Conservation (phyloP, 768 basidiomycete genomes). For the Leccinum pellstonianum region DNA sequence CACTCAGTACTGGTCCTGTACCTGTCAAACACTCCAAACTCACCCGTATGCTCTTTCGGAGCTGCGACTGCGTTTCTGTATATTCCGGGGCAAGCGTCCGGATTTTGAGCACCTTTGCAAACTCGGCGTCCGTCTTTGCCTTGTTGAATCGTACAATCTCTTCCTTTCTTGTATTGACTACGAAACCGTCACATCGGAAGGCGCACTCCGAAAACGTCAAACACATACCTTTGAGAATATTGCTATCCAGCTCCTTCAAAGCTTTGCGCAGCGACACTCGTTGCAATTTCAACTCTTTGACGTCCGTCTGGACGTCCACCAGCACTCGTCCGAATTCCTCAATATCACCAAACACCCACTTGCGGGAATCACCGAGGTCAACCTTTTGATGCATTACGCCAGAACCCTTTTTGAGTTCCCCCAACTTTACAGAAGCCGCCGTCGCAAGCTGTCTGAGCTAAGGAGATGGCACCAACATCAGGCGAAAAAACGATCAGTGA, state of each 20-base stretch:
- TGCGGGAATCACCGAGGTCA: slow-evolving; percentile 47
- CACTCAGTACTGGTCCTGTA: slow-evolving; percentile 6
- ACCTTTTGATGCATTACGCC: slow-evolving; percentile 39
- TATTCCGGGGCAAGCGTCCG: slow-evolving; percentile 89
- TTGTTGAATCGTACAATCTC: slow-evolving; percentile 79
- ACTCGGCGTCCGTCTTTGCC: slow-evolving; percentile 76
- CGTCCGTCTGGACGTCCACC: slow-evolving; percentile 45
- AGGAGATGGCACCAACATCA: background rate
- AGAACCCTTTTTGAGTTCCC: slow-evolving; percentile 36
- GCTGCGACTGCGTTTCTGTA: slow-evolving; percentile 73
- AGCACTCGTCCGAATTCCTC: slow-evolving; percentile 44
- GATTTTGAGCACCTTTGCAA: slow-evolving; percentile 69
- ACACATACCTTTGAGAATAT: slow-evolving; percentile 62
- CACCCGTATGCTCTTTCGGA: slow-evolving; percentile 73
- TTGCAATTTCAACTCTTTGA: slow-evolving; percentile 46
- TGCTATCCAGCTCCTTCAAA: slow-evolving; percentile 59
- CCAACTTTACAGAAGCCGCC: slow-evolving; percentile 36
- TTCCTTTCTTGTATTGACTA: slow-evolving; percentile 80
- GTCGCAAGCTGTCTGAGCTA: slow-evolving; percentile 49
- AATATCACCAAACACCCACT: slow-evolving; percentile 57
- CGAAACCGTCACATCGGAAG: slow-evolving; percentile 1
- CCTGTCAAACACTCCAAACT: slow-evolving; percentile 22
- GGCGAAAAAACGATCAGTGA: background rate
- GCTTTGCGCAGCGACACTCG: slow-evolving; percentile 40
- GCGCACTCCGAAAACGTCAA: slow-evolving; percentile 7